Evolutionary conservation across 2,329 filamentous ascomycete species (phyloP).

Genomic region (Xylaria multiplex): DNA sequence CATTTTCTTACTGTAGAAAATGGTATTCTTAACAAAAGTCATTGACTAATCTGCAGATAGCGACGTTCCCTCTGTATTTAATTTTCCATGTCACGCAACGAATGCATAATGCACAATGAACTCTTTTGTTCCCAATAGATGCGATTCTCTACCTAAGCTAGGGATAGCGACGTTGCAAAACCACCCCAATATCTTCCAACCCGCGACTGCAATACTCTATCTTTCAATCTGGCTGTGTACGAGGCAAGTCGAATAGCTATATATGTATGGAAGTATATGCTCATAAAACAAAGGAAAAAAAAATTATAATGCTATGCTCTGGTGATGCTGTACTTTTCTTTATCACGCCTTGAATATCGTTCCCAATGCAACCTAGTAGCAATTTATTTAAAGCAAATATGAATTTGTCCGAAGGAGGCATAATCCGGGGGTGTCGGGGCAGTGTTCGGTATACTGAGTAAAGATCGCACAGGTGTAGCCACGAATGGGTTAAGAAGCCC

Average conservation of each 20-base stretch:
- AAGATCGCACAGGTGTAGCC: not conserved
- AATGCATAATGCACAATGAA: too few relatives aligned
- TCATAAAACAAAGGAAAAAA: not conserved
- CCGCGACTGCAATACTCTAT: not conserved
- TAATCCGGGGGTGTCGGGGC: not conserved
- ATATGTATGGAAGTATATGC: conserved; percentile 7
- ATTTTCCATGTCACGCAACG: too few relatives aligned
- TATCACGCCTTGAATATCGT: not conserved
- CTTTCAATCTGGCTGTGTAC: not conserved
- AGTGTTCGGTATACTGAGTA: not conserved
- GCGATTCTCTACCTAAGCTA: conserved; percentile 17
- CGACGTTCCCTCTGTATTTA: too few relatives aligned
- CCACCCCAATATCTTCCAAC: not conserved
- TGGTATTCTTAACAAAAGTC: too few relatives aligned
- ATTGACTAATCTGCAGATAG: too few relatives aligned
- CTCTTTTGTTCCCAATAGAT: not conserved
- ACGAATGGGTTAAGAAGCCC: conserved; percentile 6
- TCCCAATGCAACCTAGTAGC: conserved; percentile 10
- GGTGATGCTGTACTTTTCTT: conserved; percentile 24
- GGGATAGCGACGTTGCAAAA: not conserved
- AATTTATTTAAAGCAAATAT: conserved; percentile 6
- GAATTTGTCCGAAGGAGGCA: not conserved
- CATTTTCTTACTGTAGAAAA: too few relatives aligned
- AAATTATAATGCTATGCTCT: conserved; percentile 25
- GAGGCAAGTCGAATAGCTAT: not conserved